A percentile compares a stretch with the other conserved stretches of the same genome.
Conservation (phyloP, 257 asterid species). For the Gentiana macrophylla region DNA sequence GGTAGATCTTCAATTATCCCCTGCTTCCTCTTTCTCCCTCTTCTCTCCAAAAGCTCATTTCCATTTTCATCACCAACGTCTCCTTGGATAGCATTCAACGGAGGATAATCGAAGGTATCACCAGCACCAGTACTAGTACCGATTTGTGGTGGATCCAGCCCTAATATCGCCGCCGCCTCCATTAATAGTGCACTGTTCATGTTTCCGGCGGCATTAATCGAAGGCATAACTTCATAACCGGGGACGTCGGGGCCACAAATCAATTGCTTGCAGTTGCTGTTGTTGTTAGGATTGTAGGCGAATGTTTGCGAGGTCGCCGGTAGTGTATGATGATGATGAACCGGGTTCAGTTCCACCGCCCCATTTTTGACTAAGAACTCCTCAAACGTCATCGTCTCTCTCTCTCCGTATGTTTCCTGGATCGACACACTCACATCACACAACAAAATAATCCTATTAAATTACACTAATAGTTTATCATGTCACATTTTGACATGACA, state of each 20-base stretch:
- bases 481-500: no score
- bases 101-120: slow-evolving; percentile 49
- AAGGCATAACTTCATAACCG: slow-evolving; percentile 20
- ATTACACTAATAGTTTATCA: no score
- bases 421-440: no score
- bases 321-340: slow-evolving; percentile 1
- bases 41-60: slow-evolving; percentile 32
- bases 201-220: slow-evolving; percentile 10
- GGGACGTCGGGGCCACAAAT: background rate
- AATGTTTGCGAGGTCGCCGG: slow-evolving; percentile 33
- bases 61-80: slow-evolving; percentile 25
- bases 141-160: slow-evolving; percentile 52
- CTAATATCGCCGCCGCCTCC: slow-evolving; percentile 41
- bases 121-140: slow-evolving; percentile 11
- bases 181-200: slow-evolving; percentile 32
- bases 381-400: slow-evolving; percentile 48
- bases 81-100: slow-evolving; percentile 32
- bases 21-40: slow-evolving; percentile 38
- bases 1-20: slow-evolving; percentile 35
- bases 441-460: no score
- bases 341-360: slow-evolving; percentile 47
- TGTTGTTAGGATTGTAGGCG: slow-evolving; percentile 33
- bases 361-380: slow-evolving; percentile 76
- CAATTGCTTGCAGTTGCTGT: slow-evolving; percentile 5
- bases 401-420: slow-evolving; percentile 48